Evolutionary conservation across 306 rosid genomes (phyloP).

Genomic region (Leucaena leucocephala): DNA sequence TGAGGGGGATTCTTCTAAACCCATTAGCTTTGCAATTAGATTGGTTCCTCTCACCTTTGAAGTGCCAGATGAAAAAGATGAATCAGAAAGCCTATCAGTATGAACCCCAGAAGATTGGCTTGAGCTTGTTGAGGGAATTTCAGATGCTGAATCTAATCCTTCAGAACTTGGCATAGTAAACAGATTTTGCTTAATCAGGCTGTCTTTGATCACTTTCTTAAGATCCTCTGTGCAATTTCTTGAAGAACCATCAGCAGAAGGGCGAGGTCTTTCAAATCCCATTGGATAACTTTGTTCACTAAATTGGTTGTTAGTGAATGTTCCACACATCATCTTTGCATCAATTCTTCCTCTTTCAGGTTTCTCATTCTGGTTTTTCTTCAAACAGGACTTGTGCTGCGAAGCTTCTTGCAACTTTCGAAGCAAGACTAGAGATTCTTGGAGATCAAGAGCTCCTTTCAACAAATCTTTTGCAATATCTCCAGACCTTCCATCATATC

Average conservation of each 20-base stretch:
- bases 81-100: conserved; percentile 46
- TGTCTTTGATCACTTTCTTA: conserved; percentile 54
- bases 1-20: conserved; percentile 64
- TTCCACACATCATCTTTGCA: conserved; percentile 33
- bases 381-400: conserved; percentile 42
- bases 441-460: conserved; percentile 83
- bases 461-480: conserved; percentile 74
- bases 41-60: conserved; percentile 53
- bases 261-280: conserved; percentile 48
- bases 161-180: conserved; percentile 33
- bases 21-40: conserved; percentile 91
- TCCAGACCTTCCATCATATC: conserved; percentile 53
- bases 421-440: conserved; percentile 70
- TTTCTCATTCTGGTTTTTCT: conserved; percentile 45
- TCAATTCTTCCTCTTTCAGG: conserved; percentile 44
- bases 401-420: conserved; percentile 81
- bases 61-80: conserved; percentile 52
- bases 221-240: conserved; percentile 51
- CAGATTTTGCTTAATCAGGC: conserved; percentile 46
- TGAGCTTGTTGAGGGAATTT: conserved; percentile 64
- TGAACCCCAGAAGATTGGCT: conserved; percentile 62
- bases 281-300: conserved; percentile 40
- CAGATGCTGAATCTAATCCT: conserved; percentile 54
- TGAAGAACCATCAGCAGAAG: conserved; percentile 55
- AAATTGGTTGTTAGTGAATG: conserved; percentile 27